Evolutionary conservation across 129 eudicot genomes (phyloP).

Genomic region (Lactuca sativa): DNA sequence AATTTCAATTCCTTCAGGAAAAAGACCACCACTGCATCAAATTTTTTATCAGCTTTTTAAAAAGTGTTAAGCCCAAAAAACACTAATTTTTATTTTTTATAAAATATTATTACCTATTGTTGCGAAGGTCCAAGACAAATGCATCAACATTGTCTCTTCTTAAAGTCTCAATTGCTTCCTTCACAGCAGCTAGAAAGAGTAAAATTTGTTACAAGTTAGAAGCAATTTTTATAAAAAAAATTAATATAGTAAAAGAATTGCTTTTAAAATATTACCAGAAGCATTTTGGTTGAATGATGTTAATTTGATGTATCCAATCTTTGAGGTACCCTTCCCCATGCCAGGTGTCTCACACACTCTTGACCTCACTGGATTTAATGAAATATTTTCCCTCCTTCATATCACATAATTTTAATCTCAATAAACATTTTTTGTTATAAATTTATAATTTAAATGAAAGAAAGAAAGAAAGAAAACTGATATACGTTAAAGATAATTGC

Average conservation of each 20-base stretch:
- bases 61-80: constrained; percentile 13
- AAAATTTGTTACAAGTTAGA: constrained; percentile 16
- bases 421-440: constrained; percentile 1
- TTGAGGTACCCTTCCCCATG: constrained; percentile 63
- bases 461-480: constrained; percentile 14
- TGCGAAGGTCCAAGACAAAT: constrained; percentile 92
- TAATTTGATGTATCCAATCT: constrained; percentile 88
- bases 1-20: constrained; percentile 96
- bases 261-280: constrained; percentile 56
- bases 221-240: not conserved
- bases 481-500: constrained; percentile 60
- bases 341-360: constrained; percentile 75
- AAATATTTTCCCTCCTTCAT: constrained; percentile 84
- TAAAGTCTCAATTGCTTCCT: constrained; percentile 81
- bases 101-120: constrained; percentile 73
- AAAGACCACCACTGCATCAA: constrained; percentile 92
- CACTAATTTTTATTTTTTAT: not conserved
- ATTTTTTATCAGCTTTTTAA: constrained; percentile 5
- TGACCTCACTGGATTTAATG: constrained; percentile 87
- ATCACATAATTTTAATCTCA: constrained; percentile 23
- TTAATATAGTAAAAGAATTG: constrained; percentile 2
- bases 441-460: constrained; percentile 3
- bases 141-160: constrained; percentile 77
- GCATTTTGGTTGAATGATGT: constrained; percentile 91
- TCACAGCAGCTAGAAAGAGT: constrained; percentile 66